Evolutionary conservation across 2,329 filamentous ascomycete species (phyloP).

Genomic region (Arthroderma sp.): DNA sequence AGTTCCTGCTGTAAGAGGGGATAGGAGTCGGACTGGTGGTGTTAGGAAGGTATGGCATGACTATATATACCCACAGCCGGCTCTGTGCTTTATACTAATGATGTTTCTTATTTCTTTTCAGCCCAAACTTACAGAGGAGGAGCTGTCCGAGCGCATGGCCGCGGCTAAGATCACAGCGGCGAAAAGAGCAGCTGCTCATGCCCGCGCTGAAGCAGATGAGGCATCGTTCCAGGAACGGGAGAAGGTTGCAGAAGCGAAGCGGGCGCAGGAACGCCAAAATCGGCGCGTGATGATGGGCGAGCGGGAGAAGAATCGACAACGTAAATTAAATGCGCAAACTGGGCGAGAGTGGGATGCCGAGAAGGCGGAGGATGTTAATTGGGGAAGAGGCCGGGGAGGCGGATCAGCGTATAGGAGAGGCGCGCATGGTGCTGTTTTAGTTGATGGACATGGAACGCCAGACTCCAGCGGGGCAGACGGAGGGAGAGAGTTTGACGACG

Average conservation of each 20-base stretch:
- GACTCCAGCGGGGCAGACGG: not conserved
- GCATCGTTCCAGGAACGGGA: conserved; percentile 53
- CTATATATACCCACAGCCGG: not conserved
- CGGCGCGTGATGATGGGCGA: conserved; percentile 49
- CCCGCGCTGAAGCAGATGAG: conserved; percentile 53
- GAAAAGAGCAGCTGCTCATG: conserved; percentile 46
- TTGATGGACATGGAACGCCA: conserved; percentile 17
- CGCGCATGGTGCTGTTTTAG: conserved; percentile 39
- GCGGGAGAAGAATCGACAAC: conserved; percentile 45
- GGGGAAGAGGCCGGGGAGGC: conserved; percentile 20
- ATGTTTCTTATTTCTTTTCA: conserved; percentile 15
- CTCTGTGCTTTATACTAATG: not conserved
- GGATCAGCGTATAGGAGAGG: conserved; percentile 36
- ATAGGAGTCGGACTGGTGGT: conserved; percentile 42
- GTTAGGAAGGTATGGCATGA: conserved; percentile 29
- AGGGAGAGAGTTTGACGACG: not conserved
- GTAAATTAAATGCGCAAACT: conserved; percentile 45
- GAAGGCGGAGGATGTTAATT: conserved; percentile 44
- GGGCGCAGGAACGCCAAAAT: conserved; percentile 38
- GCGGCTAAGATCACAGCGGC: conserved; percentile 50
- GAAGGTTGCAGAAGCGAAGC: conserved; percentile 41
- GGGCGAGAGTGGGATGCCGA: conserved; percentile 51
- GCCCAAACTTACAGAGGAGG: conserved; percentile 51
- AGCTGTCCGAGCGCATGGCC: conserved; percentile 48
- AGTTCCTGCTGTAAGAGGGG: conserved; percentile 39